Conservation (phyloP, 1,284 basidiomycete species). For the Ceratobasidium sp. region DNA sequence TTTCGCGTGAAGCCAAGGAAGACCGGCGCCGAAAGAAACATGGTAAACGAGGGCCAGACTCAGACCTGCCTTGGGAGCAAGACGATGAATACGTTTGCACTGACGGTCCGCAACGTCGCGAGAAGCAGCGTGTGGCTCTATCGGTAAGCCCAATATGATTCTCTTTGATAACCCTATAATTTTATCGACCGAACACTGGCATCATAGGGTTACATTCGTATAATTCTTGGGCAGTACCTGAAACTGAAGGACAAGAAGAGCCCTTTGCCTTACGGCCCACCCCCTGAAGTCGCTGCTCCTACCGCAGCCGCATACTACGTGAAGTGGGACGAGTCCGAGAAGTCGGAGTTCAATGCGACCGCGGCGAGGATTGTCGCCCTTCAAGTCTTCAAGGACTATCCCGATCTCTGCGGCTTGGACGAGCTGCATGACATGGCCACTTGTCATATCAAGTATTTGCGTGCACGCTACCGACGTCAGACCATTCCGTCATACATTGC, state of each 20-base stretch:
- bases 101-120: background rate
- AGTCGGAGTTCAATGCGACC: background rate
- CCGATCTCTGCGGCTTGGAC: background rate
- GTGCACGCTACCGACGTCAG: background rate
- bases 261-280: background rate
- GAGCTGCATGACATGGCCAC: background rate
- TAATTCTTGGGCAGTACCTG: background rate
- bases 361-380: background rate
- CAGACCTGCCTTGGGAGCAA: background rate
- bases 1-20: background rate
- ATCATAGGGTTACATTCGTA: conserved; percentile 2
- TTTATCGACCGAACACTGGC: background rate
- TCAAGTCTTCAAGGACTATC: background rate
- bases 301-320: background rate
- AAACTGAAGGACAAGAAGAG: background rate
- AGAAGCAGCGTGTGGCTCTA: background rate
- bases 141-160: background rate
- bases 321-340: conserved; percentile 16
- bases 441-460: conserved; percentile 2
- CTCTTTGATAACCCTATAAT: too few species aligned
- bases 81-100: background rate
- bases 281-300: background rate
- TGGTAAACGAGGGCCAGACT: background rate
- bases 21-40: background rate
- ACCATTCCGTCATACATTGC: background rate